These are phyloP conservation scores for Trypanosoma theileri DNA, from an alignment of 208 protist genomes.

Conservation along the genomic window DNA sequence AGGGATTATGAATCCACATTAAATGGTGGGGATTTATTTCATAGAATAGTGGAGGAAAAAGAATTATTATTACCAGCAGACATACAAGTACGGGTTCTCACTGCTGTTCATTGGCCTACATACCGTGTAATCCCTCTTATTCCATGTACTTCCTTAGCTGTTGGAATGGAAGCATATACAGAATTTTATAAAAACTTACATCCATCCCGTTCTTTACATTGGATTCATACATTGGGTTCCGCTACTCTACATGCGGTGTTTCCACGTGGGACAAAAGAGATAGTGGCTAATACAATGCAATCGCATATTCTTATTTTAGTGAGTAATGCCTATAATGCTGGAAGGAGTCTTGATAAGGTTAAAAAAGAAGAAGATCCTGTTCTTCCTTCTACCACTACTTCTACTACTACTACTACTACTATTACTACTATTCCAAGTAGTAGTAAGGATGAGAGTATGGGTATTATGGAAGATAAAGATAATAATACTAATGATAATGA, in stretches of 20 bases:
- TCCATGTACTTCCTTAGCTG: slow-evolving; percentile 40
- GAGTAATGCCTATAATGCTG: slow-evolving; percentile 43
- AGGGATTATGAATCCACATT: slow-evolving; percentile 48
- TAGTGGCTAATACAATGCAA: slow-evolving; percentile 56
- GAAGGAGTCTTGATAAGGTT: background rate
- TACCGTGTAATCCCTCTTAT: slow-evolving; percentile 18
- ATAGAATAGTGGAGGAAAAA: slow-evolving; percentile 23
- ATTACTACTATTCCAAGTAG: too few species aligned
- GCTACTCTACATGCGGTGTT: slow-evolving; percentile 56
- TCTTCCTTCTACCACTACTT: too few species aligned
- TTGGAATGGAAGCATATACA: slow-evolving; percentile 44
- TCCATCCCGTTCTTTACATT: slow-evolving; percentile 60
- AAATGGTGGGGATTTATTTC: slow-evolving; percentile 31
- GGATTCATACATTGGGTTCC: slow-evolving; percentile 62
- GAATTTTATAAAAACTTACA: slow-evolving; percentile 53
- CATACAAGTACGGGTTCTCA: slow-evolving; percentile 44
- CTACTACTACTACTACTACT: too few species aligned
- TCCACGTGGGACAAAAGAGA: slow-evolving; percentile 48
- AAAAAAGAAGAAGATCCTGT: slow-evolving; percentile 1
- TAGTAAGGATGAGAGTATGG: too few species aligned
- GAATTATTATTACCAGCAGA: slow-evolving; percentile 30
- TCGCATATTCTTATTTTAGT: slow-evolving; percentile 63
- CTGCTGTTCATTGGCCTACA: slow-evolving; percentile 48
- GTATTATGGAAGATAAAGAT: background rate
- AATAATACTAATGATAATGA: background rate